Evolutionary conservation across 2,329 filamentous ascomycete genomes (phyloP).

Genomic region (Calonectria henricotiae): DNA sequence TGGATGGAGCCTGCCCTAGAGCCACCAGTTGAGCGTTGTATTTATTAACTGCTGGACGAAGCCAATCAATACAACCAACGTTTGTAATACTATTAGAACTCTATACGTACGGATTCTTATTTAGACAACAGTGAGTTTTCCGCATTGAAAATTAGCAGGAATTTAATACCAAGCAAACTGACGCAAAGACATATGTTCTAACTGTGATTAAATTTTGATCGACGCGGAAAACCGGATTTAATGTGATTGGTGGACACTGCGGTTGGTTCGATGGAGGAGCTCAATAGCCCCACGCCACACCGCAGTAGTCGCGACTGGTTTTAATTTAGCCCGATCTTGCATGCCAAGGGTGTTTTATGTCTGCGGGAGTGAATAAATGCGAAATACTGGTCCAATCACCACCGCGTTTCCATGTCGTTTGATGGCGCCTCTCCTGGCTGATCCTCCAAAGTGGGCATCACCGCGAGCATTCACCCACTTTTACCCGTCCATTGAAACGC

Average conservation of each 20-base stretch:
- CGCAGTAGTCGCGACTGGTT: not conserved
- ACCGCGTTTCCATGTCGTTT: not conserved
- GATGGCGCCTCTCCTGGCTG: not conserved
- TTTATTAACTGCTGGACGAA: too few species aligned
- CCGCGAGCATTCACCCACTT: not conserved
- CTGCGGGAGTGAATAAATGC: not conserved
- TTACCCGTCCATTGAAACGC: not conserved
- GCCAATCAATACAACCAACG: too few species aligned
- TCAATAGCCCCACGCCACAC: constrained; percentile 14
- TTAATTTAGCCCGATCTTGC: not conserved
- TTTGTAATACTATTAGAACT: too few species aligned
- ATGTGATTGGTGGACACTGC: not conserved
- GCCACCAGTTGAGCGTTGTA: too few species aligned
- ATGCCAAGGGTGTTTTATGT: not conserved
- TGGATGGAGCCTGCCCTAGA: too few species aligned
- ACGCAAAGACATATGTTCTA: not conserved
- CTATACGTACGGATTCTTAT: too few species aligned
- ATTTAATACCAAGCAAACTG: too few species aligned
- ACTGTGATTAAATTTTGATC: not conserved
- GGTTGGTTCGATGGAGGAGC: not conserved
- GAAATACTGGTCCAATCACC: not conserved
- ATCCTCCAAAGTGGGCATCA: not conserved
- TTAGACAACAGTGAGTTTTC: too few species aligned
- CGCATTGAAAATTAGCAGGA: too few species aligned
- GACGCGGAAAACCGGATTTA: not conserved